A percentile compares a stretch with the other conserved stretches of the same genome.
Conservation (phyloP, 176 grass and related monocot species). For the Calamus simplicifolius region DNA sequence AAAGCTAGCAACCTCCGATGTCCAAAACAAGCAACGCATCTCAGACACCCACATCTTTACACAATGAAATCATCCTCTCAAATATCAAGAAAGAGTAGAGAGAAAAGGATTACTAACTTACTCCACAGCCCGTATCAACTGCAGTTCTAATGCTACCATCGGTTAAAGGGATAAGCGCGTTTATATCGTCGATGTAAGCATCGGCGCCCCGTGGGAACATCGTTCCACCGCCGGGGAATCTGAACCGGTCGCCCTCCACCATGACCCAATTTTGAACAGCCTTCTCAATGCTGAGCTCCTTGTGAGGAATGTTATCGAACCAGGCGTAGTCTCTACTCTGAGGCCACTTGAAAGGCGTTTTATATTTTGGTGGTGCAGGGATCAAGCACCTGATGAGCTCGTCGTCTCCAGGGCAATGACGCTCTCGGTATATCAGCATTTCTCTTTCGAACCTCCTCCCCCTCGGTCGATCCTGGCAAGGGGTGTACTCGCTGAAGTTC, state of each 20-base stretch:
- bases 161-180: slow-evolving; percentile 54
- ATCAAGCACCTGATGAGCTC: slow-evolving; percentile 74
- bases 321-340: slow-evolving; percentile 74
- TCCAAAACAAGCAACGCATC: slow-evolving; percentile 2
- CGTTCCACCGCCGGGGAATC: slow-evolving; percentile 88
- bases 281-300: slow-evolving; percentile 98
- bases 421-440: slow-evolving; percentile 80
- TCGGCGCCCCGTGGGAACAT: slow-evolving; percentile 75
- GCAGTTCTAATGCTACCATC: slow-evolving; percentile 87
- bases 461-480: slow-evolving; percentile 64
- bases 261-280: slow-evolving; percentile 96
- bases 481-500: slow-evolving; percentile 92
- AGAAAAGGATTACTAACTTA: slow-evolving; percentile 13
- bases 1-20: slow-evolving; percentile 82
- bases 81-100: not conserved
- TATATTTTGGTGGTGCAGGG: slow-evolving; percentile 68
- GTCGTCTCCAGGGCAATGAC: slow-evolving; percentile 68
- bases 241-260: slow-evolving; percentile 68
- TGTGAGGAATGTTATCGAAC: slow-evolving; percentile 94
- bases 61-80: no score
- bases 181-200: slow-evolving; percentile 84
- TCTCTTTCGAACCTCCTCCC: slow-evolving; percentile 51
- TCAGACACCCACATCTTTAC: not conserved
- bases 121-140: slow-evolving; percentile 79
- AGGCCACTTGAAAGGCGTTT: slow-evolving; percentile 76